Evolutionary conservation across 2,329 filamentous ascomycete species (phyloP), one percentile per base, ranked within the genome.

Genomic region (Dactylella cylindrospora): DNA sequence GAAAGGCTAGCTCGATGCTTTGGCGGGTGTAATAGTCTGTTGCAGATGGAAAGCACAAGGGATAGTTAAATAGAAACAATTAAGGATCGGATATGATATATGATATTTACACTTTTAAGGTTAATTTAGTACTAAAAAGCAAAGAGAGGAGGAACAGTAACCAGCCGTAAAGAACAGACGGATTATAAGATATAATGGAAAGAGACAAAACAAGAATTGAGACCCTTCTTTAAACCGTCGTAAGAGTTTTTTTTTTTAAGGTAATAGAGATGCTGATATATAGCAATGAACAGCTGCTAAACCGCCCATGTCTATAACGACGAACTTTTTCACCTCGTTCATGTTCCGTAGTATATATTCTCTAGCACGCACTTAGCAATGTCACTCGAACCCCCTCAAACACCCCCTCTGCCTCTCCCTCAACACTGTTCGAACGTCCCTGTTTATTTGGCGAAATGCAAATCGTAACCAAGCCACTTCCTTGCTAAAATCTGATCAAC

Each of bases 381-480:
- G 15, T 19, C 33, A 4, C 3, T 4, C n/a, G 13, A 38, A 17
- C 15, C 6, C 17, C n/a, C n/a, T 6, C 12, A 13, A 38, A 19
- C 33, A 35, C 32, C 15, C 17, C 25, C 13, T 9, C 32, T 26
- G 8, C 9, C 15, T 17, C 25, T n/a, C 10, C n/a, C n/a, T 12
- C 15, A 10, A 7, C 28, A 17, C 12, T n/a, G 3, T 29, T 36
- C 2, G 12, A 19, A 7, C 39, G 3, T 9, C 13, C 10, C 6
- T 6, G 6, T 53, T 76, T 86, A 98, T 82, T 98, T 98, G 60
- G 93, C 93, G 77, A 98, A 98, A 77, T 98, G 93, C 72, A 98
- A 79, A 73, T 98, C 93, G 73, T 97, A 98, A 66, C 88, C 87
- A 67, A 98, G 79, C 91, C 91, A 97, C 79, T 96, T 96, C 73